Conservation (phyloP, 2,329 filamentous ascomycete genomes). For the Aspergillus sp. region DNA sequence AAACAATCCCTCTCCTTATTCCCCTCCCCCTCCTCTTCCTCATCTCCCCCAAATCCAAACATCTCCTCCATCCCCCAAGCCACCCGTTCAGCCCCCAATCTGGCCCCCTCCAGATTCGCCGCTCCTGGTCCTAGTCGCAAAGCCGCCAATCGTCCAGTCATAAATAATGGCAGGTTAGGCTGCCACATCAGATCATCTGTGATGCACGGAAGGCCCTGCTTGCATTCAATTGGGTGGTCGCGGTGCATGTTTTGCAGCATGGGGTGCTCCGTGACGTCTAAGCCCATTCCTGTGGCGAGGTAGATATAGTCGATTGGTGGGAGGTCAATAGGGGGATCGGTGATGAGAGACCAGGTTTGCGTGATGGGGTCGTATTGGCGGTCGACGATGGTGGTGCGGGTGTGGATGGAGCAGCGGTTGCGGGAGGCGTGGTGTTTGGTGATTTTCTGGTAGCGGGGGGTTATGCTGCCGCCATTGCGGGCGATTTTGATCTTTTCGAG, state of each 20-base stretch:
- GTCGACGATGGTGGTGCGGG: conserved; percentile 50
- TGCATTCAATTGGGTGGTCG: conserved; percentile 55
- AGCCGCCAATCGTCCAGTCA: conserved; percentile 61
- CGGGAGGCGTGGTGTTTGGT: conserved; percentile 53
- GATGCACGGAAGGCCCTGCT: conserved; percentile 64
- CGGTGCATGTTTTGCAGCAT: conserved; percentile 54
- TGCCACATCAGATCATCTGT: conserved; percentile 72
- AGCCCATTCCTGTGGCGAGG: conserved; percentile 66
- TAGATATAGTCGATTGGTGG: conserved; percentile 60
- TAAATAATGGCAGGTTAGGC: conserved; percentile 64
- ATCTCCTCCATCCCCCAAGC: conserved; percentile 63
- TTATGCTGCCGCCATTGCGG: conserved; percentile 70
- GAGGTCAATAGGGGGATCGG: conserved; percentile 48
- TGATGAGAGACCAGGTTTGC: conserved; percentile 48
- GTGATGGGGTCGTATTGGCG: conserved; percentile 45
- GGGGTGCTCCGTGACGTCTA: conserved; percentile 55
- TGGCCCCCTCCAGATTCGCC: conserved; percentile 66
- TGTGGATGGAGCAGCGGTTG: conserved; percentile 50
- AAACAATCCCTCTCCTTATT: conserved; percentile 28
- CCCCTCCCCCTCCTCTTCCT: conserved; percentile 3
- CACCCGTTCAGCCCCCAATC: conserved; percentile 65
- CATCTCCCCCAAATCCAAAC: conserved; percentile 27
- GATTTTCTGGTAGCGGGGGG: conserved; percentile 60
- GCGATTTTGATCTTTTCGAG: conserved; percentile 59
- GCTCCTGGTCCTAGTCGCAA: conserved; percentile 65